Percentiles rank a stretch among this genome's conserved stretches.
Evolutionary conservation across 2,329 filamentous ascomycete genomes (phyloP).

Genomic region (Trichoderma cornu-damae): DNA sequence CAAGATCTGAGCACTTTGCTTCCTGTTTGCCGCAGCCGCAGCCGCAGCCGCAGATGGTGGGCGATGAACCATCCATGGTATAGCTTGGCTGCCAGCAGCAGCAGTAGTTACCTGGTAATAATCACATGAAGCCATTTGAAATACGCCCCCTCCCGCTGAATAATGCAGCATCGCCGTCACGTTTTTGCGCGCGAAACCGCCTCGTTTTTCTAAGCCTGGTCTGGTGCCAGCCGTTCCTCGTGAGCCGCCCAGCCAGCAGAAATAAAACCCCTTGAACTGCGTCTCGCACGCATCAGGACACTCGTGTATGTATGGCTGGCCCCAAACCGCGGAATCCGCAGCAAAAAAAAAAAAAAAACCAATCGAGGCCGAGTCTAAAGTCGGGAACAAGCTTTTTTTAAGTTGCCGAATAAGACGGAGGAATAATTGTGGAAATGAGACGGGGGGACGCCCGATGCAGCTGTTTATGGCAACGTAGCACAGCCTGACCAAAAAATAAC

Average conservation of each 20-base stretch:
- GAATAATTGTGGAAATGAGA: constrained; percentile 14
- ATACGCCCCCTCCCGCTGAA: too few species aligned
- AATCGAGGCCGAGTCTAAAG: background rate
- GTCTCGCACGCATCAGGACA: background rate
- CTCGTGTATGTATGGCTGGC: background rate
- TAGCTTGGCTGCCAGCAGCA: background rate
- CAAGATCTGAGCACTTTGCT: constrained; percentile 9
- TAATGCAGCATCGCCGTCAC: background rate
- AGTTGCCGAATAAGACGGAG: constrained; percentile 11
- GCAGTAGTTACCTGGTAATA: too few species aligned
- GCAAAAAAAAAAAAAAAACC: too few species aligned
- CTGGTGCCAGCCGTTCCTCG: background rate
- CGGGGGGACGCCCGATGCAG: background rate
- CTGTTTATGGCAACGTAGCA: constrained; percentile 1
- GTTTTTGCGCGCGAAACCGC: background rate
- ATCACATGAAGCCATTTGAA: too few species aligned
- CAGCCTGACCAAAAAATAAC: constrained; percentile 1
- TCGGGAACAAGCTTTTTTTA: constrained; percentile 8
- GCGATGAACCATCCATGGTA: background rate
- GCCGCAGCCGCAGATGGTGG: constrained; percentile 2
- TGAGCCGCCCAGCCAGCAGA: background rate
- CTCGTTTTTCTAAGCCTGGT: background rate
- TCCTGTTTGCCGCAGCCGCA: constrained; percentile 3
- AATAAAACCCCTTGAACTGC: background rate
- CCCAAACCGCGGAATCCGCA: constrained; percentile 7